Percentiles rank a stretch among this genome's conserved stretches.
Evolutionary conservation across 148 eudicot genomes (phyloP).

Genomic region (Mesembryanthemum crystallinum): DNA sequence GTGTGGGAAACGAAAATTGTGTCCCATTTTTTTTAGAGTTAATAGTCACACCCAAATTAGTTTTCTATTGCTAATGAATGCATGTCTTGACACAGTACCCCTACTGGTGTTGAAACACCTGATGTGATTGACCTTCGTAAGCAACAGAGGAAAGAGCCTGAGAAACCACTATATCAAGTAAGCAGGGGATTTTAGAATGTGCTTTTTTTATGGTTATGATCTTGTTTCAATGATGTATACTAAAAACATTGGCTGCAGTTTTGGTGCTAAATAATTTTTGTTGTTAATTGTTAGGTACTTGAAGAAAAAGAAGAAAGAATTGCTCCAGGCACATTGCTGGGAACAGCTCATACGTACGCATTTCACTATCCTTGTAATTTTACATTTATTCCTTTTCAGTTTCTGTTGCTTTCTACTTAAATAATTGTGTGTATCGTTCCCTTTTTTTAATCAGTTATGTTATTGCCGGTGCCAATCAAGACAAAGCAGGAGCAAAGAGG

Average conservation of each 20-base stretch:
- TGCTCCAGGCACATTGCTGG: slow-evolving; percentile 85
- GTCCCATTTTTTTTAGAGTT: background rate
- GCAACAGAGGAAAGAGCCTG: slow-evolving; percentile 97
- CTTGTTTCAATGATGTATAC: background rate
- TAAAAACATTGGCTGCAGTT: background rate
- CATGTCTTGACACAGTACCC: slow-evolving; percentile 59
- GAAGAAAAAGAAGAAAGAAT: slow-evolving; percentile 91
- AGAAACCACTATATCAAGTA: slow-evolving; percentile 88
- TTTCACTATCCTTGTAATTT: background rate
- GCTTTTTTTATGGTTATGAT: background rate
- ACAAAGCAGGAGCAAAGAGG: slow-evolving; percentile 89
- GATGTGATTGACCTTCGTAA: slow-evolving; percentile 99
- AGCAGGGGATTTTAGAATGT: slow-evolving; percentile 19
- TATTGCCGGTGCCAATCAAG: slow-evolving; percentile 71
- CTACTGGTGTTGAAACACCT: slow-evolving; percentile 99
- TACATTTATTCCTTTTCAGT: background rate
- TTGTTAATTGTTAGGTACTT: slow-evolving; percentile 51
- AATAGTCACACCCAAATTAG: background rate
- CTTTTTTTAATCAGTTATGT: slow-evolving; percentile 49
- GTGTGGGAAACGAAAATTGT: background rate
- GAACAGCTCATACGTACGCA: slow-evolving; percentile 80
- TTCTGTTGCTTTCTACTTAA: background rate
- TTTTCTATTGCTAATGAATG: background rate
- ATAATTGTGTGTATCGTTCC: background rate
- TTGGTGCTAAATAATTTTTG: slow-evolving; percentile 14